Conservation (phyloP, 305 asterid species). For the Rubia peregrina region DNA sequence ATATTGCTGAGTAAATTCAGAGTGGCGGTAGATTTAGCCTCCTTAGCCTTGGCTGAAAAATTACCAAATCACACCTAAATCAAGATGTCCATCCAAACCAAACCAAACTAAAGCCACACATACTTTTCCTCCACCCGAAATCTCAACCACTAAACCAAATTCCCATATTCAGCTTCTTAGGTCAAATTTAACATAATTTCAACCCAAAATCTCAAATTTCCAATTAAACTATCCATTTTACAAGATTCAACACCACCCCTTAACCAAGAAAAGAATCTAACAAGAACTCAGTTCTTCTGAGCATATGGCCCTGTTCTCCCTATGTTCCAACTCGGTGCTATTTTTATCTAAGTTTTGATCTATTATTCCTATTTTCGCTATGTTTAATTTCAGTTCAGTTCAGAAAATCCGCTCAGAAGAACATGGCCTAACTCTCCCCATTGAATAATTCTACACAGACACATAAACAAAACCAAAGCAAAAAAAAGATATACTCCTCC, state of each 20-base stretch:
- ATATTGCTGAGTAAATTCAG: constrained; percentile 22
- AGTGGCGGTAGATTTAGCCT: constrained; percentile 28
- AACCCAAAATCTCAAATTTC: neutral
- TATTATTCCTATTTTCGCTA: too few relatives aligned
- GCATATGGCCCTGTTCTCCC: too few relatives aligned
- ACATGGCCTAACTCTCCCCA: too few relatives aligned
- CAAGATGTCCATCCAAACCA: neutral
- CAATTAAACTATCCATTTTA: neutral
- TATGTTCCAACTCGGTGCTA: too few relatives aligned
- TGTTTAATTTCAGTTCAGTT: too few relatives aligned
- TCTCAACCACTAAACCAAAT: neutral
- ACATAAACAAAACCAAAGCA: neutral
- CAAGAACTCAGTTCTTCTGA: neutral
- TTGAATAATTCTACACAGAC: neutral
- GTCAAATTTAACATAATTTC: neutral
- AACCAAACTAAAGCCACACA: neutral
- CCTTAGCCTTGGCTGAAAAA: constrained; percentile 46
- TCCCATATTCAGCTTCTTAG: neutral
- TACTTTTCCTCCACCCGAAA: neutral
- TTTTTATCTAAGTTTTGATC: too few relatives aligned
- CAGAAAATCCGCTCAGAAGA: too few relatives aligned
- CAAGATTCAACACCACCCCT: neutral
- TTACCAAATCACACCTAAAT: constrained; percentile 5
- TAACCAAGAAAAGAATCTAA: neutral
- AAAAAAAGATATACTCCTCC: neutral